Conservation (phyloP, 2,329 filamentous ascomycete genomes). For the Penicillium decumbens region DNA sequence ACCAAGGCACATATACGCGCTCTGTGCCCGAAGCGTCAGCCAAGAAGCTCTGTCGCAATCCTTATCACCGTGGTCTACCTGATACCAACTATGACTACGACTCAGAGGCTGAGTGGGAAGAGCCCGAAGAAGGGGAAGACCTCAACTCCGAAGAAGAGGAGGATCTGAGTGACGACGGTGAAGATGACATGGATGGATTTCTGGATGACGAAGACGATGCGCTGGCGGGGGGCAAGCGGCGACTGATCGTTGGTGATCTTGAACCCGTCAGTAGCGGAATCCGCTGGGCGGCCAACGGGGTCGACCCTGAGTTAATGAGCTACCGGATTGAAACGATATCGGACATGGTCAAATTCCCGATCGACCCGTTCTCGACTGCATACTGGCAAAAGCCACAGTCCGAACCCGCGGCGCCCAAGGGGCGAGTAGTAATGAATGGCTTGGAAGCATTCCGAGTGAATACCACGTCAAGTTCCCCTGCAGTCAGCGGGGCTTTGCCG, state of each 20-base stretch:
- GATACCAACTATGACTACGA: conserved; percentile 63
- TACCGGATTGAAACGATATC: conserved; percentile 73
- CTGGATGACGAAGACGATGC: conserved; percentile 78
- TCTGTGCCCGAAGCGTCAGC: conserved; percentile 39
- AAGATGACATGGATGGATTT: conserved; percentile 84
- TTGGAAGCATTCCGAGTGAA: conserved; percentile 23
- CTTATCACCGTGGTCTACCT: conserved; percentile 48
- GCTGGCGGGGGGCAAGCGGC: conserved; percentile 51
- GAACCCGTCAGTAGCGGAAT: conserved; percentile 74
- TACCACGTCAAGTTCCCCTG: conserved; percentile 7
- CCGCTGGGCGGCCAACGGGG: conserved; percentile 66
- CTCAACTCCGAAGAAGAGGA: conserved; percentile 62
- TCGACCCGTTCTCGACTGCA: conserved; percentile 76
- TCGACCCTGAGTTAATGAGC: conserved; percentile 49
- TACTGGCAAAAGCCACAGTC: conserved; percentile 63
- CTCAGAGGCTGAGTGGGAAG: conserved; percentile 62
- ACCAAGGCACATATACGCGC: conserved; percentile 59
- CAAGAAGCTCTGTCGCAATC: conserved; percentile 51
- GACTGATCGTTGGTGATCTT: conserved; percentile 61
- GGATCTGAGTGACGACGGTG: conserved; percentile 58
- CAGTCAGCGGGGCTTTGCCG: conserved; percentile 13
- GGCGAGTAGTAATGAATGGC: conserved; percentile 10
- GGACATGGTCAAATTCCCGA: conserved; percentile 52
- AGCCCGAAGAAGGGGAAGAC: conserved; percentile 68
- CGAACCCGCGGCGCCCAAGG: conserved; percentile 20